Conservation (phyloP, 805 yeast genomes). For the Wickerhamomyces silvicola region DNA sequence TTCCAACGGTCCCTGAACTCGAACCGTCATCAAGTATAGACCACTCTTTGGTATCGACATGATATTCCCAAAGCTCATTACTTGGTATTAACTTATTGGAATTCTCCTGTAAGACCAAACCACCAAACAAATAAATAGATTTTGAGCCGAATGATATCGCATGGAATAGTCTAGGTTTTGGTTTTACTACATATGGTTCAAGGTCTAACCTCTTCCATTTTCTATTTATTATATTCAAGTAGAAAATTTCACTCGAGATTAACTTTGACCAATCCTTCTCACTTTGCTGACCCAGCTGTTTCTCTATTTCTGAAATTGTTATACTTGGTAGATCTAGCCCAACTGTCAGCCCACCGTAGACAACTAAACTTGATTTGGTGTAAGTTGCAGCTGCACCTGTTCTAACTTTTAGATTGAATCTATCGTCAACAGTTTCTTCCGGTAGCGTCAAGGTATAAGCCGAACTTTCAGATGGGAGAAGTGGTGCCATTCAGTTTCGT, state of each 20-base stretch:
- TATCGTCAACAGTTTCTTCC: conserved; percentile 40
- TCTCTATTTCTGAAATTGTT: conserved; percentile 11
- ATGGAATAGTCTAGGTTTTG: conserved; percentile 45
- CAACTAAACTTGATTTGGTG: conserved; percentile 53
- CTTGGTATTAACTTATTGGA: conserved; percentile 36
- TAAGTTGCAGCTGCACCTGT: conserved; percentile 62
- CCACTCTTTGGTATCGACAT: conserved; percentile 50
- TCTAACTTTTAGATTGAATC: conserved; percentile 50
- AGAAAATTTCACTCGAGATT: conserved; percentile 59
- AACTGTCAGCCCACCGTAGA: conserved; percentile 62
- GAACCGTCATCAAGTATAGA: conserved; percentile 38
- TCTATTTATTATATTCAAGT: conserved; percentile 51
- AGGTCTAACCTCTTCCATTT: conserved; percentile 44
- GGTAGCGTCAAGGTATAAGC: conserved; percentile 57
- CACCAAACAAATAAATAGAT: conserved; percentile 58
- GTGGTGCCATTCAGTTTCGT: conserved; percentile 61
- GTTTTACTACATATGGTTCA: conserved; percentile 8
- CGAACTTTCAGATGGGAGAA: conserved; percentile 57
- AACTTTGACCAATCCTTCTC: conserved; percentile 5
- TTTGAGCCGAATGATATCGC: conserved; percentile 46
- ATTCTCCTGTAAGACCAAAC: conserved; percentile 38
- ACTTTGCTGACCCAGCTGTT: conserved; percentile 5
- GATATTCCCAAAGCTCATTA: conserved; percentile 67
- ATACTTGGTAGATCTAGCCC: conserved; percentile 31
- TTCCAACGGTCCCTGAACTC: conserved; percentile 27